phyloP scores from a whole-genome alignment of 805 yeast species.

The Candida mattraensis region DNA sequence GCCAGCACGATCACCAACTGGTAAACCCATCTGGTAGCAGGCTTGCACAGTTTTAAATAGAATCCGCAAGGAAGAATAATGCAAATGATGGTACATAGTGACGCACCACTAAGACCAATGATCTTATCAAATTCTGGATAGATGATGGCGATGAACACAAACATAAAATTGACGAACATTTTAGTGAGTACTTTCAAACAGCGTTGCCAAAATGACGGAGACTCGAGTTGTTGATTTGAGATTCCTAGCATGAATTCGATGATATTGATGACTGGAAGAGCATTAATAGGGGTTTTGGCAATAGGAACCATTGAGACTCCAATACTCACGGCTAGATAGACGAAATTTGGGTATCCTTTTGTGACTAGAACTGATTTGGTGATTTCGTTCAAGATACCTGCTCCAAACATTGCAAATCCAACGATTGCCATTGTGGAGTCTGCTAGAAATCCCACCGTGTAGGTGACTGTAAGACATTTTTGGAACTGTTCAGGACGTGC shows the following conservation, averaged over 20 bases:
- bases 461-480: slow-evolving; percentile 54
- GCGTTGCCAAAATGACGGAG: slow-evolving; percentile 12
- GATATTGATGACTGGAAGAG: slow-evolving; percentile 82
- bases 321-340: slow-evolving; percentile 56
- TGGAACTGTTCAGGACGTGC: slow-evolving; percentile 63
- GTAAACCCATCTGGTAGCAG: slow-evolving; percentile 42
- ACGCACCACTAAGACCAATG: slow-evolving; percentile 82
- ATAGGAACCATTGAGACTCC: slow-evolving; percentile 79
- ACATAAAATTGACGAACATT: slow-evolving; percentile 55
- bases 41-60: slow-evolving; percentile 61
- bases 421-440: slow-evolving; percentile 62
- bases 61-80: slow-evolving; percentile 77
- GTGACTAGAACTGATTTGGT: slow-evolving; percentile 73
- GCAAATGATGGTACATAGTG: slow-evolving; percentile 78
- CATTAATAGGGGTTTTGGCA: slow-evolving; percentile 84
- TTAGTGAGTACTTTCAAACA: slow-evolving; percentile 33
- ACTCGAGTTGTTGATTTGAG: slow-evolving; percentile 28
- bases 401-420: slow-evolving; percentile 83
- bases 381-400: slow-evolving; percentile 63
- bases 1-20: slow-evolving; percentile 47
- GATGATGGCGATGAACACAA: slow-evolving; percentile 64
- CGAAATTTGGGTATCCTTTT: slow-evolving; percentile 63
- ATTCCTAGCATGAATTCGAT: slow-evolving; percentile 48
- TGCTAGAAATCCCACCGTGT: slow-evolving; percentile 54
- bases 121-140: slow-evolving; percentile 85